These are phyloP conservation scores for Phaeosphaeria sp. DNA, from an alignment of 2,329 filamentous ascomycete species.

Conservation along the genomic window DNA sequence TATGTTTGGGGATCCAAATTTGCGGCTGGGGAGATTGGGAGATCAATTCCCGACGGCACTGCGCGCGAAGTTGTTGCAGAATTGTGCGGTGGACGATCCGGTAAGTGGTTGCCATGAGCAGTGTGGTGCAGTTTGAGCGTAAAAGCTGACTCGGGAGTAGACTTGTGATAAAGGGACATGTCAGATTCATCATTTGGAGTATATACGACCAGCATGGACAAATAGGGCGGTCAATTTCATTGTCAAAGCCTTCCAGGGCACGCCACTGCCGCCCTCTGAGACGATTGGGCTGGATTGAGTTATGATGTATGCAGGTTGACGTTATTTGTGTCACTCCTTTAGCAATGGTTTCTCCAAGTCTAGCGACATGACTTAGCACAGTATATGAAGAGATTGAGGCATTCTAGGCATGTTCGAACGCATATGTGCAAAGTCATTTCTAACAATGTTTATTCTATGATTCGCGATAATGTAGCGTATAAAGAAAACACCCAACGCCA, in stretches of 20 bases:
- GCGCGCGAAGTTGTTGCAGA: neutral
- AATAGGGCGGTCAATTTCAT: neutral
- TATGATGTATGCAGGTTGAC: no score
- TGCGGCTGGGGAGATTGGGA: neutral
- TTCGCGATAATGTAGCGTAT: no score
- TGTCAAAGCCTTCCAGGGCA: neutral
- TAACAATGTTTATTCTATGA: no score
- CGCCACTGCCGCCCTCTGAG: neutral
- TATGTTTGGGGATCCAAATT: neutral
- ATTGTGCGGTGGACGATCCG: neutral
- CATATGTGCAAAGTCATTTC: no score
- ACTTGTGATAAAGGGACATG: neutral
- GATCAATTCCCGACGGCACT: neutral
- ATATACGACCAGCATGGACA: neutral
- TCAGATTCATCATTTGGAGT: neutral
- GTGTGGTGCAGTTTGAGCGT: neutral
- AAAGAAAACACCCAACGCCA: no score
- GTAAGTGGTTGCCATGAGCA: neutral
- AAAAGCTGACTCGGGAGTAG: neutral
- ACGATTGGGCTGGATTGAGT: neutral
- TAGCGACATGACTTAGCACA: no score
- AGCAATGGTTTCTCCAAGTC: no score
- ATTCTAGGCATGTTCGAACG: no score
- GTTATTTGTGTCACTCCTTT: no score
- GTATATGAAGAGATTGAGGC: no score